Evolutionary conservation across 352 stramenopile genomes (phyloP), one percentile per base, ranked within the genome.

Genomic region (Globisporangium iwayamae): DNA sequence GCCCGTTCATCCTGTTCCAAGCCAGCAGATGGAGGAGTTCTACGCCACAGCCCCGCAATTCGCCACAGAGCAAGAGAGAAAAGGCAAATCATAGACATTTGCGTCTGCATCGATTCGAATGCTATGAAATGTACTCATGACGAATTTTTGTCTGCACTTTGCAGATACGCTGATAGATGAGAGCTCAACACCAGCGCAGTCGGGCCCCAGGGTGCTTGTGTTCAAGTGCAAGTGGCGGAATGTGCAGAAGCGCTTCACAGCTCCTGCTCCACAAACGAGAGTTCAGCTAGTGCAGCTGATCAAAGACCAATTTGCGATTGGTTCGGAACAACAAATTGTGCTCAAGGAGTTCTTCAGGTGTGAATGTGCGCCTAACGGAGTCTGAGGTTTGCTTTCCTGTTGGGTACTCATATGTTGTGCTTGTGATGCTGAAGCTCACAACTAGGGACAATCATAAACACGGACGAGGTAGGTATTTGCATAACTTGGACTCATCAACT

Each of bases 141-240:
- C 32, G 32, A 36, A 9, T 36, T 36, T 25, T 53, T 41, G 10
- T 14, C 45, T 32, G 18, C 32, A 10, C 9, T 38, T 30, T 62
- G 63, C 47, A 36, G 32, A 2, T 36, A 8, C 4, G 32, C 32
- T 36, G 7, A 36, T 63, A 60, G 55, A 70, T 51, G 63, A 59
- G n/a, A 61, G 16, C 2, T 16, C 20, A 59, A 43, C 56, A 45
- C 18, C 34, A 65, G n/a, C 55, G 58, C 14, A 34, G 38, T 20
- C n/a, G 39, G 5, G 32, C 18, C 11, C 30, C 14, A 36, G 50
- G 56, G 57, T 74, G 60, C 64, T 89, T 43, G 62, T 74, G 32
- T 82, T 91, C 52, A 79, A 79, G 57, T 90, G 84, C 78, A 93
- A 93, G 60, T 91, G 74, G 73, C 74, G 73, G 14, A 72, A 76